Base-by-base conservation (phyloP, 208 protist genomes). In the Leishmania amazonensis region DNA sequence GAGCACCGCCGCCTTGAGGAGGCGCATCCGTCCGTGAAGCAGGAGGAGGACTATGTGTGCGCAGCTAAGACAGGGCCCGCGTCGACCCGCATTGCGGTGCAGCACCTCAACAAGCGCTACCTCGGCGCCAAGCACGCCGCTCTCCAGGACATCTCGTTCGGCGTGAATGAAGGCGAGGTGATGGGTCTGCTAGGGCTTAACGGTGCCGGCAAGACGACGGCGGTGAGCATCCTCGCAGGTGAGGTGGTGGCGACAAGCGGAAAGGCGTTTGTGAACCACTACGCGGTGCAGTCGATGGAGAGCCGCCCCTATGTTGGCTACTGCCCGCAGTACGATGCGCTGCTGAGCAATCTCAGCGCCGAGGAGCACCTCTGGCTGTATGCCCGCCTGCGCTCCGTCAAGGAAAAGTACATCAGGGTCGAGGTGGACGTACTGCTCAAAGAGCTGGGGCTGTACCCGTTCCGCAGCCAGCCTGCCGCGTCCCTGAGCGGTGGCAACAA, bases 321-420 rank as follows among this genome's bases (percentile, higher is more conserved):
- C 78, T 99, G 98, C 90, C 98, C 98, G 21, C 98, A 99, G 88
- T 97, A 97, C 85, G 96, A 99, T 81, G 89, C 98, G 42, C 83
- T 99, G n/a, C 96, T 96, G 60, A 91, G 95, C 72, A 87, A 98
- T 80, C 84, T 99, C 31, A 99, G 96, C 53, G 82, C 90, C 19
- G 64, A 87, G 4, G 97, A 99, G 85, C 97, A 99, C 87, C 87
- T 99, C 24, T 82, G 81, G 78, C 90, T 99, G 28, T 99, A 96
- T 84, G 93, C 88, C 17, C 77, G 87, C 38, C 79, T 99, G 19
- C 91, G 91, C 65, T 89, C 89, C 21, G 79, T 93, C 49, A 86
- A 85, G 21, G 87, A 91, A 64, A 68, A 78, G 64, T 83, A 88
- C 68, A 93, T 93, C 75, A 45, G 65, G 38, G 78, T 40, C 9